These are phyloP conservation scores for Colletotrichum ledebouriae DNA, from an alignment of 2,329 filamentous ascomycete genomes.

Conservation along the genomic window DNA sequence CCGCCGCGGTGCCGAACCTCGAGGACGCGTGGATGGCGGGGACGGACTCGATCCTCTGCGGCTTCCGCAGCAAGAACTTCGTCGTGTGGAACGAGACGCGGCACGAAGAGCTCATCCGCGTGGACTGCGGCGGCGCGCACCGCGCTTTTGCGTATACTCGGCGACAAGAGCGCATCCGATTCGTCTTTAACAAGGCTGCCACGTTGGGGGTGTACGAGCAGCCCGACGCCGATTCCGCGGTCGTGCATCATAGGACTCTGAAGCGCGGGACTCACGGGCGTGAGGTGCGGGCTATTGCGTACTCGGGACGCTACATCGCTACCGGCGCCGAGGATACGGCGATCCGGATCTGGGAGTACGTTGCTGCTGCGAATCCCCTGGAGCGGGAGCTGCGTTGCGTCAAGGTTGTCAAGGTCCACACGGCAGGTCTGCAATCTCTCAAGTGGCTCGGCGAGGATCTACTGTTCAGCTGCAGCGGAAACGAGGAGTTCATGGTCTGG, in stretches of 20 bases:
- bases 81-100: slow-evolving; percentile 83
- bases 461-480: slow-evolving; percentile 88
- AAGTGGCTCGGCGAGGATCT: slow-evolving; percentile 75
- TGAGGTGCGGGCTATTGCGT: slow-evolving; percentile 75
- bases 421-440: slow-evolving; percentile 85
- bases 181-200: slow-evolving; percentile 83
- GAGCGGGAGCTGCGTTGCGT: slow-evolving; percentile 58
- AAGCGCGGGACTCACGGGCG: slow-evolving; percentile 84
- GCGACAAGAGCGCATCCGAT: slow-evolving; percentile 54
- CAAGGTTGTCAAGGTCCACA: slow-evolving; percentile 80
- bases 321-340: slow-evolving; percentile 81
- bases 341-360: slow-evolving; percentile 79
- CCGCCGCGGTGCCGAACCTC: slow-evolving; percentile 81
- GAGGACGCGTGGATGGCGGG: slow-evolving; percentile 75
- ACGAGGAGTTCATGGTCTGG: slow-evolving; percentile 93
- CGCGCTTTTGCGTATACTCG: slow-evolving; percentile 74
- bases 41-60: slow-evolving; percentile 78
- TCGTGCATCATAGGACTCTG: slow-evolving; percentile 60
- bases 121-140: slow-evolving; percentile 89
- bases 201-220: slow-evolving; percentile 64
- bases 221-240: slow-evolving; percentile 43
- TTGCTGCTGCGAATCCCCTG: slow-evolving; percentile 44
- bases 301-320: slow-evolving; percentile 61
- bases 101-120: slow-evolving; percentile 76
- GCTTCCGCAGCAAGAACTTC: slow-evolving; percentile 85